Evolutionary conservation across 495 filamentous ascomycete genomes (phyloP).

Genomic region (Hypoxylon cercidicola): DNA sequence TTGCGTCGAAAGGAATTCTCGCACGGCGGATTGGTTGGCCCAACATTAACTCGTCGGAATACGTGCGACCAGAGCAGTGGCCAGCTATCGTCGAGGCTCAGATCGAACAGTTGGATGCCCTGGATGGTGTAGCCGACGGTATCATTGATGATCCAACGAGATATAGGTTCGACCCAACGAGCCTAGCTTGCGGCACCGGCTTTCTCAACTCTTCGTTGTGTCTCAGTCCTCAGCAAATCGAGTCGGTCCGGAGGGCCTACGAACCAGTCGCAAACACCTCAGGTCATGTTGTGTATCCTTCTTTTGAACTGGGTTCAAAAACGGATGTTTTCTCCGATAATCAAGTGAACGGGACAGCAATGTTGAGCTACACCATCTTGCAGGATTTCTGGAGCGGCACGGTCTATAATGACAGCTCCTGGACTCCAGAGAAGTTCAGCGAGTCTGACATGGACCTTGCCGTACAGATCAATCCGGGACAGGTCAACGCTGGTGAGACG

Average conservation of each 20-base stretch:
- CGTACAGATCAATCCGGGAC: conserved; percentile 47
- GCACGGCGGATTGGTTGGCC: conserved; percentile 20
- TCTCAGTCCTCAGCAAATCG: conserved; percentile 60
- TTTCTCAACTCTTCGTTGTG: conserved; percentile 49
- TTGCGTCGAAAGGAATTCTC: conserved; percentile 25
- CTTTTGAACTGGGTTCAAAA: conserved; percentile 48
- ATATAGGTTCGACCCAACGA: conserved; percentile 61
- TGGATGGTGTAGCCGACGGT: conserved; percentile 66
- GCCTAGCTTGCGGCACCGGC: conserved; percentile 55
- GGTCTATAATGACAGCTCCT: conserved; percentile 17
- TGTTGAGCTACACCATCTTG: conserved; percentile 23
- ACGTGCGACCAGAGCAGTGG: conserved; percentile 50
- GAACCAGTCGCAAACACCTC: conserved; percentile 60
- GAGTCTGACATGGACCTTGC: conserved; percentile 42
- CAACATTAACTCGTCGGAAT: conserved; percentile 3
- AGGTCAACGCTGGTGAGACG: conserved; percentile 52
- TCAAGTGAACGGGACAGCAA: conserved; percentile 9
- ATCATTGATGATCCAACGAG: conserved; percentile 66
- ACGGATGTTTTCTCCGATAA: conserved; percentile 17
- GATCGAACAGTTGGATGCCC: conserved; percentile 64
- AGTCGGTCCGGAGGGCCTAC: conserved; percentile 60
- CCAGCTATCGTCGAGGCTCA: conserved; percentile 61
- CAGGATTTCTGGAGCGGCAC: conserved; percentile 29
- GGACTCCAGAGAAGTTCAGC: conserved; percentile 37
- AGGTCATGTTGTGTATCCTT: conserved; percentile 63